A percentile compares a stretch with the other conserved stretches of the same genome.
phyloP scores from a whole-genome alignment of 768 basidiomycete species.

The Myochromella boudieri region DNA sequence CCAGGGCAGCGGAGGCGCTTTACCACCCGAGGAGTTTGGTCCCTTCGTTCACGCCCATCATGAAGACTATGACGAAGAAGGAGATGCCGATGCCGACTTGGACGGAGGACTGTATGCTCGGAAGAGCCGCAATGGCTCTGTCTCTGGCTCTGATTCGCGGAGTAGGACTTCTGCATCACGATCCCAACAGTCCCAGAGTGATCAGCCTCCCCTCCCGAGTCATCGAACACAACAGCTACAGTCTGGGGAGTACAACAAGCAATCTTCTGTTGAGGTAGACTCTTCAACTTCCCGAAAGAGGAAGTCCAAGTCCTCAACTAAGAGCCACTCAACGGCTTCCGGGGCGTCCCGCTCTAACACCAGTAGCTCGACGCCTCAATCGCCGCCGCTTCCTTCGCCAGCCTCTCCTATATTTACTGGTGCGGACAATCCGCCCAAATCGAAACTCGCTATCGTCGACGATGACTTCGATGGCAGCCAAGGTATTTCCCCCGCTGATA shows the following conservation, averaged over 20 bases:
- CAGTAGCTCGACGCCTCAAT: constrained; percentile 28
- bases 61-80: constrained; percentile 33
- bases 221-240: constrained; percentile 3
- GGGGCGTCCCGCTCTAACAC: constrained; percentile 23
- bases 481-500: constrained; percentile 13
- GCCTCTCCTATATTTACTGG: constrained; percentile 31
- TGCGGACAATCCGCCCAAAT: constrained; percentile 2
- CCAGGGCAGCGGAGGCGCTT: constrained; percentile 39
- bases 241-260: background rate
- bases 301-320: constrained; percentile 31
- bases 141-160: constrained; percentile 56
- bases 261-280: background rate
- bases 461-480: constrained; percentile 19
- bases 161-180: constrained; percentile 59
- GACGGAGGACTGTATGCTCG: constrained; percentile 56
- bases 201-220: constrained; percentile 1
- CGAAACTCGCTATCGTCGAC: constrained; percentile 4
- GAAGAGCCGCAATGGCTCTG: constrained; percentile 25
- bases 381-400: constrained; percentile 30
- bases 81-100: constrained; percentile 57
- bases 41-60: constrained; percentile 14
- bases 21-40: constrained; percentile 17
- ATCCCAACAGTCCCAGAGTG: constrained; percentile 15
- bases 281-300: constrained; percentile 2
- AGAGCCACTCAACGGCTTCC: constrained; percentile 24